A percentile compares a stretch with the other conserved stretches of the same genome.
Conservation (phyloP, 306 rosid species). For the Arachis stenosperma region DNA sequence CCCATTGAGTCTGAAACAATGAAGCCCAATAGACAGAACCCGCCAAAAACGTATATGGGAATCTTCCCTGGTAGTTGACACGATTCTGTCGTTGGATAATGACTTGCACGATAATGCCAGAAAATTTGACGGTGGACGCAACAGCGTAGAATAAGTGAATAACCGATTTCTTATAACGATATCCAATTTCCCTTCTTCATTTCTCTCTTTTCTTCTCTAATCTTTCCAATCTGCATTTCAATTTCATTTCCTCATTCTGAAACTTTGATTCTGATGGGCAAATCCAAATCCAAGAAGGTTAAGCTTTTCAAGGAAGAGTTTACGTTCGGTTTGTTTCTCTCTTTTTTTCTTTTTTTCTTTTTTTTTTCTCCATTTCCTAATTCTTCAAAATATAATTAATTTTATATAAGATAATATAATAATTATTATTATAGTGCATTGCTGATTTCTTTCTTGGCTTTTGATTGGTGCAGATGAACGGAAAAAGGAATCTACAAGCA, state of each 20-base stretch:
- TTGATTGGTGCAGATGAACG: conserved; percentile 44
- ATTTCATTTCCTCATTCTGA: too few species aligned
- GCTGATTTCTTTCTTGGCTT: background rate
- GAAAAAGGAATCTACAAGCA: conserved; percentile 44
- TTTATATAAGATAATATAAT: background rate
- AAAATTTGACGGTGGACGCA: conserved; percentile 39
- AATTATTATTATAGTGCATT: background rate
- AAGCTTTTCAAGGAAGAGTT: conserved; percentile 49
- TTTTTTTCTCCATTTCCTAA: background rate
- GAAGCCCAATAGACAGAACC: conserved; percentile 10
- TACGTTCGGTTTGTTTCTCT: conserved; percentile 42
- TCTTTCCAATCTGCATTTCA: background rate
- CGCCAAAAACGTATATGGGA: background rate
- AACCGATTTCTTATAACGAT: background rate
- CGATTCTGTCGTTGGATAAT: conserved; percentile 19
- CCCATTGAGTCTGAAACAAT: background rate
- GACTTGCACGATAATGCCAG: conserved; percentile 37
- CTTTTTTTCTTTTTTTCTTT: background rate
- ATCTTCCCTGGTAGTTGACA: conserved; percentile 15
- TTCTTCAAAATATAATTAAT: background rate
- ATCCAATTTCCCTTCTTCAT: background rate
- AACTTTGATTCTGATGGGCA: conserved; percentile 36
- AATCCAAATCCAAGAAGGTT: conserved; percentile 21
- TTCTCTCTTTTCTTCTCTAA: background rate
- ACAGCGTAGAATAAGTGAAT: conserved; percentile 17